Base-by-base conservation (phyloP, 2,329 filamentous ascomycete genomes). In the Chrysoporthe cubensis region DNA sequence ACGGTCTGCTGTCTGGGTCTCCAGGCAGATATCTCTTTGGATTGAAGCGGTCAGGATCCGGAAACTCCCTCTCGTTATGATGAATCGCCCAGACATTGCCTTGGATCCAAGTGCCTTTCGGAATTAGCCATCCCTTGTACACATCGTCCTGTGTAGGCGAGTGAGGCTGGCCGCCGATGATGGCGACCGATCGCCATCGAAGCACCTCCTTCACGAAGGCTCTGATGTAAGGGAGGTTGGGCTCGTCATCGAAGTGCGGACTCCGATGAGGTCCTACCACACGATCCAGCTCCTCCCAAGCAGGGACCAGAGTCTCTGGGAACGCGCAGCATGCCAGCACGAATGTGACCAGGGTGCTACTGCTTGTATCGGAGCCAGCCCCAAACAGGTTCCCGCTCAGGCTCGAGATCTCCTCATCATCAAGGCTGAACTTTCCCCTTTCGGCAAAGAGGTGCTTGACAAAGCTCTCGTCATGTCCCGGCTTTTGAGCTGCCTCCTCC, bases 171-270 rank as follows among this genome's bases (percentile, higher is more conserved):
- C 82, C 82, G 18, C 81, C 80, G n/a, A 85, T 80, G 56, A 84
- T 82, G 13, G 81, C 80, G 0, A 86, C 82, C 0, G 85, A 84
- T 5, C 85, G 79, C 85, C 86, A 88, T 2, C 87, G 80, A 13
- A 88, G 75, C 1, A 83, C 80, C 69, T 90, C 87, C 68, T 87
- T 87, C 21, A 87, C 80, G 14, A 86, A 78, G 1, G 83, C 83
- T 26, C 81, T 78, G 43, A 88, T 73, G 71, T 88, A 89, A 0
- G 85, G 85, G 9, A 89, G 73, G 3, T 77, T 74, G 0, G 78
- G 75, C 32, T 80, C 78, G 71, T 88, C 85, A 43, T 82, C 79
- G 73, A 81, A 83, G 21, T 73, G 75, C 0, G 86, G 86, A 9
- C 81, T 78, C 2, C 86, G 79, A 13, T 78, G 66, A 0, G 76